Conservation (phyloP, 1,139 yeast species). For the Pichia sp. region DNA sequence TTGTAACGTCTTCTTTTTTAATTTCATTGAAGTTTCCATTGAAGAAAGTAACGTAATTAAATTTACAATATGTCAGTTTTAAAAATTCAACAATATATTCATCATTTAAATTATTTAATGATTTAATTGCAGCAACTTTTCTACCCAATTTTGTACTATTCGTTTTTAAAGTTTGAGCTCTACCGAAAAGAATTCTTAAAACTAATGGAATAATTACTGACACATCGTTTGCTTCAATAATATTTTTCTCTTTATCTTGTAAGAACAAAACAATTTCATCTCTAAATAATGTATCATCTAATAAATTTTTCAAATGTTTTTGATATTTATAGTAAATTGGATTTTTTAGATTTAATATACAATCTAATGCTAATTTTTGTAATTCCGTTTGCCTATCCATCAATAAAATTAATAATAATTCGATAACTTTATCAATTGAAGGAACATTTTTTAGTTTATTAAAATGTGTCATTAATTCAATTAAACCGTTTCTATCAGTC, state of each 20-base stretch:
- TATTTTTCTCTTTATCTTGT: slow-evolving; percentile 41
- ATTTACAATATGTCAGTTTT: slow-evolving; percentile 51
- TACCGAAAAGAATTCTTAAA: slow-evolving; percentile 76
- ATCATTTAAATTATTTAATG: slow-evolving; percentile 58
- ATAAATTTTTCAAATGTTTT: slow-evolving; percentile 64
- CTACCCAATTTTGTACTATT: slow-evolving; percentile 69
- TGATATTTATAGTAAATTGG: slow-evolving; percentile 56
- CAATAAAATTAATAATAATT: slow-evolving; percentile 49
- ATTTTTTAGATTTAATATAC: slow-evolving; percentile 61
- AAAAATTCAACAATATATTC: slow-evolving; percentile 54
- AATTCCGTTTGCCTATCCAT: slow-evolving; percentile 57
- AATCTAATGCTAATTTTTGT: slow-evolving; percentile 69
- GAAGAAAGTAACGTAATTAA: slow-evolving; percentile 36
- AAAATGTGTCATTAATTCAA: slow-evolving; percentile 61
- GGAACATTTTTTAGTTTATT: slow-evolving; percentile 52
- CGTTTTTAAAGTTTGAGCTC: slow-evolving; percentile 56
- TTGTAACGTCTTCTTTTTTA: slow-evolving; percentile 21
- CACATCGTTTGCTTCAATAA: slow-evolving; percentile 57
- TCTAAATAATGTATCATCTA: slow-evolving; percentile 78
- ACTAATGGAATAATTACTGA: slow-evolving; percentile 61
- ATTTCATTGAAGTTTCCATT: slow-evolving; percentile 19
- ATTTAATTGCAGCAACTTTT: slow-evolving; percentile 68
- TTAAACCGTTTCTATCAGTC: slow-evolving; percentile 53
- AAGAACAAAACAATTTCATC: slow-evolving; percentile 74
- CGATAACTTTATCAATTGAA: slow-evolving; percentile 47